phyloP scores from a whole-genome alignment of 441 rosid genomes.

The Cnidoscolus chayamansa region DNA sequence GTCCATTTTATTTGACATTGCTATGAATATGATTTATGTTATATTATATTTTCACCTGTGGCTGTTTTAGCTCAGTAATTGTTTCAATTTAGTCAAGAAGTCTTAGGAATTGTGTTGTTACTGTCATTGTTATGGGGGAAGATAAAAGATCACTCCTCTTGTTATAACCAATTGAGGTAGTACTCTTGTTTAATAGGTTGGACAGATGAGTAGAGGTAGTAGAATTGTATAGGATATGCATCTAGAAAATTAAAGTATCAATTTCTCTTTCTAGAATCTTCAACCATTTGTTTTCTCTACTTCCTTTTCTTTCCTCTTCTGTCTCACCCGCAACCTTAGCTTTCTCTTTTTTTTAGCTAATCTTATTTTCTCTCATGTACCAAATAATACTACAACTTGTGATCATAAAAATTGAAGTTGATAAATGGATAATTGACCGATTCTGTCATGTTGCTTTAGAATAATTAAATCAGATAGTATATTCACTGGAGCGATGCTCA shows the following conservation, averaged over 20 bases:
- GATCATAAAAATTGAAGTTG: neutral
- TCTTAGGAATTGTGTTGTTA: neutral
- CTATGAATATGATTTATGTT: neutral
- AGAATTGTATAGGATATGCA: neutral
- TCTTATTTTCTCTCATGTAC: neutral
- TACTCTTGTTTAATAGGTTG: neutral
- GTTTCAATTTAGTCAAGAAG: neutral
- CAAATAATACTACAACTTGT: neutral
- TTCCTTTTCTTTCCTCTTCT: neutral
- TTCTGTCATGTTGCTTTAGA: neutral
- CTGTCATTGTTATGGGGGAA: neutral
- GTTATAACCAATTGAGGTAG: neutral
- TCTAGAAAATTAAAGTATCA: neutral
- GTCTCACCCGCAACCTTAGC: neutral
- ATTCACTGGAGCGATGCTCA: neutral
- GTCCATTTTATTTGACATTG: neutral
- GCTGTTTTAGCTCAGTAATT: neutral
- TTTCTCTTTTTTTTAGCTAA: neutral
- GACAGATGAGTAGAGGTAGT: neutral
- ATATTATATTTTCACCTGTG: neutral
- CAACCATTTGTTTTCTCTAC: neutral
- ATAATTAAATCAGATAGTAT: neutral
- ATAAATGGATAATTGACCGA: neutral
- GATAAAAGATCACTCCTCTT: neutral
- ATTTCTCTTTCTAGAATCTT: neutral